Conservation (phyloP, 2,329 filamentous ascomycete genomes). For the Acrocalymma vagum region DNA sequence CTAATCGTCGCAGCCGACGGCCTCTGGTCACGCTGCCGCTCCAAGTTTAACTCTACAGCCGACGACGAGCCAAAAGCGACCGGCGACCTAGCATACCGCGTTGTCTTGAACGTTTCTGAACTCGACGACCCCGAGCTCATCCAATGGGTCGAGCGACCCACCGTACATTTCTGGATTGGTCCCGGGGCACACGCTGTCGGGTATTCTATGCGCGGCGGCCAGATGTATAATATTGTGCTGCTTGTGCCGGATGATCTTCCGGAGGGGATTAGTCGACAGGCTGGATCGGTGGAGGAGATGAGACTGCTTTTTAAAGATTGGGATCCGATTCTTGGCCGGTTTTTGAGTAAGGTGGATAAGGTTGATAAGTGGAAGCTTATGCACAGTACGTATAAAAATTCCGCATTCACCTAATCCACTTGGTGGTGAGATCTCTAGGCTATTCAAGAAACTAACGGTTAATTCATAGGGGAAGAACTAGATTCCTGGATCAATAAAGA, state of each 20-base stretch:
- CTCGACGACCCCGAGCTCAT: constrained; percentile 61
- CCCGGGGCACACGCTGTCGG: constrained; percentile 68
- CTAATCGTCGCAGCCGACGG: constrained; percentile 71
- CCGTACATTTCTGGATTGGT: constrained; percentile 70
- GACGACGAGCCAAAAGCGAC: constrained; percentile 53
- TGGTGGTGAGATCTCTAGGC: too few species aligned
- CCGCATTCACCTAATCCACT: too few species aligned
- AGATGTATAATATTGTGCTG: constrained; percentile 72
- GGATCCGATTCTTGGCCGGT: constrained; percentile 64
- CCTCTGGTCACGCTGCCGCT: constrained; percentile 67
- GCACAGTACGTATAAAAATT: too few species aligned
- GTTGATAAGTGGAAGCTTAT: constrained; percentile 77
- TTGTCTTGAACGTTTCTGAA: constrained; percentile 63
- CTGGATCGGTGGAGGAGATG: constrained; percentile 69
- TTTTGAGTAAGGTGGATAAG: constrained; percentile 57
- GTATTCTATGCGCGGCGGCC: constrained; percentile 67
- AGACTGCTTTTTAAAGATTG: constrained; percentile 66
- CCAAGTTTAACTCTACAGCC: constrained; percentile 35
- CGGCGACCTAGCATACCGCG: constrained; percentile 71
- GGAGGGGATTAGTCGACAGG: constrained; percentile 58
- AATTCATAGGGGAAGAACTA: constrained; percentile 32
- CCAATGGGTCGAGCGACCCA: constrained; percentile 61
- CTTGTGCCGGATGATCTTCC: constrained; percentile 71
- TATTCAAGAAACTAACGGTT: constrained; percentile 11
- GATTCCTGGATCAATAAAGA: constrained; percentile 50